Evolutionary conservation across 192 early-diverging fungal species (phyloP), one percentile per base, ranked within the genome.

Genomic region (Coemansia sp.): DNA sequence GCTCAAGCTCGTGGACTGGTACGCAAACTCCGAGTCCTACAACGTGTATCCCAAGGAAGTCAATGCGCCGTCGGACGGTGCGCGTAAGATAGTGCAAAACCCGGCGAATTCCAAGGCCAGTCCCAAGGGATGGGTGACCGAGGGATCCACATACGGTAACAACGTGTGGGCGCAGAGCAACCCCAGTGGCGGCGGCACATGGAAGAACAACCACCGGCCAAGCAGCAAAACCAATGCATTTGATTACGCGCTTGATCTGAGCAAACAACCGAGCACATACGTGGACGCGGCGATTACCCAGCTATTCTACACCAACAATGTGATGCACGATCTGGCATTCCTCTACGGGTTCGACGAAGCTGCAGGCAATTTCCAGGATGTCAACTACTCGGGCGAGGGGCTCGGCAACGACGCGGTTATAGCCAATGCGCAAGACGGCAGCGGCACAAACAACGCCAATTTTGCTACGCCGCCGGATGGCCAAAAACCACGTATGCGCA

Each of bases 401-500:
- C 63, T 72, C 45, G 93, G 85, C 45, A 82, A 78, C 36, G 96
- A 98, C 83, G 83, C 88, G n/a, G 92, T 98, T 3, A 89, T 95
- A 69, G 94, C 93, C 28, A 91, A 92, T 72, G 93, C 91, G 10
- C 96, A 98, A 75, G 93, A 96, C 78, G 92, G 93, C 6, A 89
- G 89, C 38, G 96, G 94, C 50, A 88, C 85, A 62, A 92, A 95
- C 73, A 96, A 95, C 84, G 96, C 96, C 62, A 95, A 95, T 73
- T 98, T 98, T 86, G 93, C 93, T 8, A 96, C 96, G 30, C 94
- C 94, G 20, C 94, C 93, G 1, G 96, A 97, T 84, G 96, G 96
- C 60, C 87, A 92, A 73, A 85, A 86, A 60, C 89, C 89, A 31
- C 84, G 90, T 67, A 98, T 98, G 96, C 88, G 93, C 55, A 98